Conservation (phyloP, 164 flowering plant genomes). For the Sextonia rubra region DNA sequence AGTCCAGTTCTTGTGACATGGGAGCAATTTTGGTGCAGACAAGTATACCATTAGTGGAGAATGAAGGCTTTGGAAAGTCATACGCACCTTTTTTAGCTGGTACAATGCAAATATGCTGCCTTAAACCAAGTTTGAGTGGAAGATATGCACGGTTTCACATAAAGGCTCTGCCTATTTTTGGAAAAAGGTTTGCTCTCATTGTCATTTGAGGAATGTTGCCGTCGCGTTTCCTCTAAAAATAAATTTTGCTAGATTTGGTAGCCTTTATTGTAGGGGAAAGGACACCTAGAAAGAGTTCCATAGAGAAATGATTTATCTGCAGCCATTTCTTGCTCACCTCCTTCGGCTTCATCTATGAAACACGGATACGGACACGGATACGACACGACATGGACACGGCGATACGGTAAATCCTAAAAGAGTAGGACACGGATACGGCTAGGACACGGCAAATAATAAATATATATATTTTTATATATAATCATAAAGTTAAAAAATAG, state of each 20-base stretch:
- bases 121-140: constrained; percentile 11
- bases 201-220: neutral
- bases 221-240: neutral
- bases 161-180: constrained; percentile 14
- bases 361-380: no score
- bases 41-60: constrained; percentile 1
- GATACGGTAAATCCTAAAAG: no score
- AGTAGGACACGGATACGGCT: no score
- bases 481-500: no score
- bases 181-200: constrained; percentile 27
- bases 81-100: constrained; percentile 13
- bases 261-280: neutral
- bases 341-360: no score
- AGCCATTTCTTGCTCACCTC: neutral
- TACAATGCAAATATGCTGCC: constrained; percentile 20
- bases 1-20: constrained; percentile 14
- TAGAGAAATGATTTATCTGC: no score
- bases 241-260: no score
- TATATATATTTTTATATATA: no score
- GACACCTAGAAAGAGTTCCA: no score
- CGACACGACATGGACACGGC: no score
- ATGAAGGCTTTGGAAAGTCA: constrained; percentile 26
- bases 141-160: constrained; percentile 15
- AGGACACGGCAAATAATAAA: no score
- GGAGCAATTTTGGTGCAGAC: constrained; percentile 16